Percentiles rank a stretch among this genome's conserved stretches.
Evolutionary conservation across 202 grass and related monocot species (phyloP).

Genomic region (Zizania palustris): DNA sequence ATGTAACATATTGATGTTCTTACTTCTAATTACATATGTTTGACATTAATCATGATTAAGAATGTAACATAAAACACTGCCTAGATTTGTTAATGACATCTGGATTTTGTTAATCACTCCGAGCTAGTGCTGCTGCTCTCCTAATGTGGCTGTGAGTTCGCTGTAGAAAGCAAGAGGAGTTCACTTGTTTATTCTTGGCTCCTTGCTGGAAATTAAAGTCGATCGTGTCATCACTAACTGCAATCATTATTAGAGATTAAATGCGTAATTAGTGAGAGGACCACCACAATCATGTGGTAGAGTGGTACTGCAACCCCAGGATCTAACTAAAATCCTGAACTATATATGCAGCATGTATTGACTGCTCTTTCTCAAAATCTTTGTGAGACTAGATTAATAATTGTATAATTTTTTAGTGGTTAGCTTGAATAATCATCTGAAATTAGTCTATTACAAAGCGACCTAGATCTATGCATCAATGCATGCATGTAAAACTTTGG

Average conservation of each 20-base stretch:
- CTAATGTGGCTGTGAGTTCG: neutral
- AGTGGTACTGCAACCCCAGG: neutral
- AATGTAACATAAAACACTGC: neutral
- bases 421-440: no score
- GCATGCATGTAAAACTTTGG: no score
- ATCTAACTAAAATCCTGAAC: conserved; percentile 10
- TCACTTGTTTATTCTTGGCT: conserved; percentile 13
- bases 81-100: neutral
- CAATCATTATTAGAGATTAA: conserved; percentile 33
- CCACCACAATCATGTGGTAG: conserved; percentile 11
- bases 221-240: conserved; percentile 40
- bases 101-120: neutral
- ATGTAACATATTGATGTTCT: neutral
- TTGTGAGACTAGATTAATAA: no score
- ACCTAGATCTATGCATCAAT: no score
- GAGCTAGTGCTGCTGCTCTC: neutral
- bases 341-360: neutral
- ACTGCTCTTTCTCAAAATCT: no score
- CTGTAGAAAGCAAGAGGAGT: neutral
- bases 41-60: neutral
- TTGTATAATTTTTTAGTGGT: no score
- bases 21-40: neutral
- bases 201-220: conserved; percentile 55
- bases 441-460: no score
- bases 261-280: conserved; percentile 41